These are phyloP conservation scores for Myriosclerotinia scirpicola DNA, from an alignment of 2,329 filamentous ascomycete species.

Conservation along the genomic window DNA sequence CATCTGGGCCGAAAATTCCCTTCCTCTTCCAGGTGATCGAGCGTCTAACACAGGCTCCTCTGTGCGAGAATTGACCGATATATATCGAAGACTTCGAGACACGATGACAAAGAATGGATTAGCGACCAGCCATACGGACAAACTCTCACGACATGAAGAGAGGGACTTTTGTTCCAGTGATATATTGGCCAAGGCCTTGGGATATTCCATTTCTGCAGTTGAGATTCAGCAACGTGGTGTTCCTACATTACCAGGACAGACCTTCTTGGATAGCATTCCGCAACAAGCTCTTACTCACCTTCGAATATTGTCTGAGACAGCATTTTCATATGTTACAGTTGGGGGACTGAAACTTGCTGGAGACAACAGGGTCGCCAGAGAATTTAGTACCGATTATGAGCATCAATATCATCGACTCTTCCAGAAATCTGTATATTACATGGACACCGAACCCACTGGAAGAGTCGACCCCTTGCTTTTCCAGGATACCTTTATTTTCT, in stretches of 20 bases:
- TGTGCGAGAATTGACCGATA: constrained; percentile 56
- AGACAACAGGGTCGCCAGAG: constrained; percentile 61
- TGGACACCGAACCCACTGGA: not conserved
- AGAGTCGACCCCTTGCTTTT: constrained; percentile 57
- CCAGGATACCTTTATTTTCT: constrained; percentile 74
- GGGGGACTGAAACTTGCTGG: constrained; percentile 64
- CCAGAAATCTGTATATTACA: constrained; percentile 28
- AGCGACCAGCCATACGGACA: constrained; percentile 33
- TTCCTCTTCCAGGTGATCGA: constrained; percentile 42
- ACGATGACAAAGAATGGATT: constrained; percentile 59
- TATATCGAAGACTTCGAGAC: constrained; percentile 61
- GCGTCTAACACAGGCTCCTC: constrained; percentile 45
- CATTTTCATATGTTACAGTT: constrained; percentile 78
- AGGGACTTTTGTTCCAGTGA: constrained; percentile 55
- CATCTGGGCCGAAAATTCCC: constrained; percentile 35
- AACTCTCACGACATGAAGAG: constrained; percentile 10
- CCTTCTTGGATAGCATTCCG: constrained; percentile 79
- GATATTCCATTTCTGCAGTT: constrained; percentile 80
- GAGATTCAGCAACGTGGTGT: constrained; percentile 91
- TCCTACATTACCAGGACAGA: constrained; percentile 69
- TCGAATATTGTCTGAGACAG: constrained; percentile 84
- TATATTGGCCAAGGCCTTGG: constrained; percentile 65
- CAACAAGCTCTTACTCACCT: constrained; percentile 83
- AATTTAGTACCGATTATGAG: constrained; percentile 67
- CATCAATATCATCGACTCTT: constrained; percentile 77